Percentiles rank a stretch among this genome's conserved stretches.
These are phyloP conservation scores for Leucocoprinus gongylophorus DNA, from an alignment of 1,284 basidiomycete species.

Conservation along the genomic window DNA sequence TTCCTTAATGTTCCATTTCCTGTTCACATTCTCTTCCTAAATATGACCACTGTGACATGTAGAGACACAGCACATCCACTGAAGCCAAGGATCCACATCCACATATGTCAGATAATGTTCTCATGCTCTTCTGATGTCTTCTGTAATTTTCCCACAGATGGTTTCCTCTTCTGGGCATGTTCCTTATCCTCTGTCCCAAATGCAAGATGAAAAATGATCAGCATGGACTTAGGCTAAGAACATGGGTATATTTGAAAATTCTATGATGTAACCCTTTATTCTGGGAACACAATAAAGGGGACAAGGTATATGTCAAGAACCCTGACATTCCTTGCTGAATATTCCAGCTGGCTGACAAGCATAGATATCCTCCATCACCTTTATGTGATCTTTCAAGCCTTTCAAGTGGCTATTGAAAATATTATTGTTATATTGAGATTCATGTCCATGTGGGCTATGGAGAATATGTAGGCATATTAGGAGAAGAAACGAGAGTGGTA, in stretches of 20 bases:
- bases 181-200: no score
- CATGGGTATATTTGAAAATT: slow-evolving; percentile 46
- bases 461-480: slow-evolving; percentile 46
- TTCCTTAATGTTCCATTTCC: no score
- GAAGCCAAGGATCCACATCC: no score
- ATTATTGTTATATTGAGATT: slow-evolving; percentile 40
- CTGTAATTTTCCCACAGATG: no score
- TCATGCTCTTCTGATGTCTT: no score
- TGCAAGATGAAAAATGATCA: no score
- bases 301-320: background rate
- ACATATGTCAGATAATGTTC: no score
- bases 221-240: no score
- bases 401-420: slow-evolving; percentile 38
- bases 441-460: slow-evolving; percentile 37
- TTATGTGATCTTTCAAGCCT: slow-evolving; percentile 43
- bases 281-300: background rate
- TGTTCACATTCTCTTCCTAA: no score
- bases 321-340: slow-evolving; percentile 30
- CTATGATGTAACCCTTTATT: slow-evolving; percentile 21
- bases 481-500: slow-evolving; percentile 30
- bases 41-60: no score
- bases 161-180: no score
- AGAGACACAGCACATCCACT: no score
- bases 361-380: slow-evolving; percentile 48
- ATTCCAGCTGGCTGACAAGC: slow-evolving; percentile 39